A percentile compares a stretch with the other conserved stretches of the same genome.
Evolutionary conservation across 306 rosid genomes (phyloP).

Genomic region (Senna siamea): DNA sequence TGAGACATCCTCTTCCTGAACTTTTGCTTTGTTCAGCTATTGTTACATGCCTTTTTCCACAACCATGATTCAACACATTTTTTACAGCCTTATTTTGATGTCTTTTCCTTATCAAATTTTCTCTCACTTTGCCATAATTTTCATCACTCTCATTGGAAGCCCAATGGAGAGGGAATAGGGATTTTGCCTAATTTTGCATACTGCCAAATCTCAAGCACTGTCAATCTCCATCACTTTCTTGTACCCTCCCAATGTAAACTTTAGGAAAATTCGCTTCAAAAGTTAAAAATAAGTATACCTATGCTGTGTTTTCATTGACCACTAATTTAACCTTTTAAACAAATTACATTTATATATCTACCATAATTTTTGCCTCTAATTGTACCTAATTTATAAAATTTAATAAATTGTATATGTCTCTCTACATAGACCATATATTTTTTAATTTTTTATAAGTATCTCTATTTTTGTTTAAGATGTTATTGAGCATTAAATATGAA

Average conservation of each 20-base stretch:
- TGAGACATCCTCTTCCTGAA: constrained; percentile 52
- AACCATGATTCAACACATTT: constrained; percentile 34
- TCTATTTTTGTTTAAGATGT: too few relatives aligned
- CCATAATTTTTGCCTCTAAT: too few relatives aligned
- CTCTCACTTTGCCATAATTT: constrained; percentile 31
- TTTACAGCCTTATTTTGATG: constrained; percentile 44
- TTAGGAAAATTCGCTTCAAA: too few relatives aligned
- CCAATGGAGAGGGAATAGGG: constrained; percentile 23
- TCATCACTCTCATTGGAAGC: constrained; percentile 33
- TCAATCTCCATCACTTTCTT: constrained; percentile 48
- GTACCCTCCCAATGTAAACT: constrained; percentile 2
- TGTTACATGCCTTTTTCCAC: constrained; percentile 42
- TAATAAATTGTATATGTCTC: too few relatives aligned
- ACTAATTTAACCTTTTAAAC: too few relatives aligned
- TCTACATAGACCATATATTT: too few relatives aligned
- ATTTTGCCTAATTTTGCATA: constrained; percentile 41
- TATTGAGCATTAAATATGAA: too few relatives aligned
- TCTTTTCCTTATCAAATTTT: constrained; percentile 39
- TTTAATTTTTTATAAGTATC: too few relatives aligned
- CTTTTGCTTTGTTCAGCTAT: constrained; percentile 45
- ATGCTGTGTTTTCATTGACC: too few relatives aligned
- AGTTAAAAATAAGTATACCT: too few relatives aligned
- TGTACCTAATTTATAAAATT: too few relatives aligned
- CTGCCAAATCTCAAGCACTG: constrained; percentile 38
- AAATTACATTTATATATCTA: too few relatives aligned